A percentile compares a stretch with the other conserved stretches of the same genome.
These are phyloP conservation scores for Coemansia javaensis DNA, from an alignment of 192 early-diverging fungal genomes.

Conservation along the genomic window DNA sequence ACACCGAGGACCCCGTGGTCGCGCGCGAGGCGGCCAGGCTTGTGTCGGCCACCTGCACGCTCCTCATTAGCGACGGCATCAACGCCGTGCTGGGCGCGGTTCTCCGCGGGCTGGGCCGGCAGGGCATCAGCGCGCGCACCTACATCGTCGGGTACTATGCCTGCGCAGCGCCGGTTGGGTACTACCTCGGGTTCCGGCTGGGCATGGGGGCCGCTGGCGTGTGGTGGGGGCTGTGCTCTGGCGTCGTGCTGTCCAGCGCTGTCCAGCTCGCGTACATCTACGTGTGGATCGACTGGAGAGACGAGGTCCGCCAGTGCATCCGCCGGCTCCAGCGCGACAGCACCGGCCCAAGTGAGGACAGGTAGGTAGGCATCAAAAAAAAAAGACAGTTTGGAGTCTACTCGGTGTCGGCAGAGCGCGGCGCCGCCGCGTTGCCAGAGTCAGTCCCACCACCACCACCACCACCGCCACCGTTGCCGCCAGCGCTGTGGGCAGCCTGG, in stretches of 20 bases:
- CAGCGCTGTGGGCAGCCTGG: conserved; percentile 2
- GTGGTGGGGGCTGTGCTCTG: conserved; percentile 25
- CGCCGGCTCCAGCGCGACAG: conserved; percentile 5
- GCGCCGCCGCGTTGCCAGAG: no score
- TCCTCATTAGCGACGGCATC: conserved; percentile 54
- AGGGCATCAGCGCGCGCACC: conserved; percentile 39
- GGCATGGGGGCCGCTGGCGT: conserved; percentile 15
- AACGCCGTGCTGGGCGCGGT: conserved; percentile 53
- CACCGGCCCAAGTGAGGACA: neutral
- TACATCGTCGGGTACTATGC: conserved; percentile 48
- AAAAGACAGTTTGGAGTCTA: no score
- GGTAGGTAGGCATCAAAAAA: no score
- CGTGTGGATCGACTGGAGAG: conserved; percentile 19
- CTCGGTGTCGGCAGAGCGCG: no score
- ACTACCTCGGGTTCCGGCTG: conserved; percentile 35
- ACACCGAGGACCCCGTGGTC: conserved; percentile 64
- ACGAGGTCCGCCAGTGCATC: conserved; percentile 15
- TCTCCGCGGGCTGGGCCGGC: conserved; percentile 49
- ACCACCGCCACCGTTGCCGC: neutral
- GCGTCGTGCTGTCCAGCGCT: conserved; percentile 4
- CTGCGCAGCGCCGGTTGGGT: conserved; percentile 40
- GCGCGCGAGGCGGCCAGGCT: conserved; percentile 61
- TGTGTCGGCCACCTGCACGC: conserved; percentile 65
- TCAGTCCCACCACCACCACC: no score
- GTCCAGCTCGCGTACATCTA: conserved; percentile 20